Base-by-base conservation (phyloP, 805 yeast genomes). In the Saccharomyces mikatae region DNA sequence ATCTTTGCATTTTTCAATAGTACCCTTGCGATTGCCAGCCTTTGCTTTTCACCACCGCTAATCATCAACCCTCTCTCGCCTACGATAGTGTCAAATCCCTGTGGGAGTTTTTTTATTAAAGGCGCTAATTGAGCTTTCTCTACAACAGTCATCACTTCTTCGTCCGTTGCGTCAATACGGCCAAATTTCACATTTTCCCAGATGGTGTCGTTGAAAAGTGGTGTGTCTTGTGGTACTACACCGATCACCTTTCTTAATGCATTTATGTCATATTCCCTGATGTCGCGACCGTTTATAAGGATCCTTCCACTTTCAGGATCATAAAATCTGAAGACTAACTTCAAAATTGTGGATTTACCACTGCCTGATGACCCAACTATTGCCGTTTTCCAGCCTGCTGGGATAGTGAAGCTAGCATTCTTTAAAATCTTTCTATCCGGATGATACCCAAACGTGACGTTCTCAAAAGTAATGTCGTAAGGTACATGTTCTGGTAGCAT, bases 61-160 rank as follows among this genome's bases (percentile, higher is more conserved):
- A 94, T 91, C 99, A 94, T 94, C 79, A 94, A 79, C n/a, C 99
- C 99, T 66, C 95, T 76, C 70, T 94, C 99, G 50, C 99, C 99
- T 17, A 94, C 99, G 55, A 88, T 76, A 0, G 98, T 94, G 29
- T 86, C 75, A 46, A 80, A 74, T 0, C 97, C 97, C 13, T 87
- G 87, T 0, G 99, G 98, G 49, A 94, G 71, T 47, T 84, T 87
- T 5, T 69, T 61, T 14, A 92, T 77, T 49, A 92, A 73, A 26
- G 71, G 68, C 57, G 80, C 80, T 57, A 92, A 75, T 62, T 87
- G 84, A 3, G 96, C 96, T 62, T 81, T 80, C 44, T 75, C 69
- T 14, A 92, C 83, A 5, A 84, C 89, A 8, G 71, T 68, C 9
- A 70, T 57, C 1, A 94, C 87, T 62, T 91, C 92, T 31, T 78